A percentile compares a stretch with the other conserved stretches of the same genome.
phyloP scores from a whole-genome alignment of 1,139 yeast species.

The Debaryomycetaceae sp. region DNA sequence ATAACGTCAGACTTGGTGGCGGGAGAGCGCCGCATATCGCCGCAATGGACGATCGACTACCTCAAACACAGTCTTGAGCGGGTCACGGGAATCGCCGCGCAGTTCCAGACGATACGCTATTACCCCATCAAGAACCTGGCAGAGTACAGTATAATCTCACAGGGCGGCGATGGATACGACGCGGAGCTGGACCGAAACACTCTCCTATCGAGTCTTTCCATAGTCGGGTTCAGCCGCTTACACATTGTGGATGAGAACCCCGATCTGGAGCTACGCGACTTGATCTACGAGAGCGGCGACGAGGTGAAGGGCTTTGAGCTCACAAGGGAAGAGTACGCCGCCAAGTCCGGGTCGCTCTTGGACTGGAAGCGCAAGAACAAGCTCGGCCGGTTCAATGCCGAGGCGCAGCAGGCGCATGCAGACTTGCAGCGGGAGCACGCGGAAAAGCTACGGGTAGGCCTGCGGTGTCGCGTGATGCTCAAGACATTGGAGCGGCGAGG shows the following conservation, averaged over 20 bases:
- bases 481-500: slow-evolving; percentile 57
- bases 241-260: slow-evolving; percentile 47
- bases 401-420: slow-evolving; percentile 14
- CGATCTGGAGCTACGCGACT: slow-evolving; percentile 32
- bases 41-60: slow-evolving; percentile 48
- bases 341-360: slow-evolving; percentile 51
- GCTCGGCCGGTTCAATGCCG: slow-evolving; percentile 66
- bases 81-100: slow-evolving; percentile 70
- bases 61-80: slow-evolving; percentile 52
- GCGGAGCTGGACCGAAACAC: slow-evolving; percentile 7
- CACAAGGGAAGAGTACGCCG: slow-evolving; percentile 58
- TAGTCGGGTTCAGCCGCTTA: slow-evolving; percentile 32
- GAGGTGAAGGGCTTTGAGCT: slow-evolving; percentile 30
- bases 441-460: slow-evolving; percentile 17
- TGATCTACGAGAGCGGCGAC: slow-evolving; percentile 27
- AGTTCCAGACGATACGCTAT: slow-evolving; percentile 41
- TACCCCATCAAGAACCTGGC: slow-evolving; percentile 34
- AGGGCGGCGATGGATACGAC: slow-evolving; percentile 5
- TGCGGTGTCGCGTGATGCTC: slow-evolving; percentile 31
- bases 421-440: slow-evolving; percentile 15
- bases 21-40: slow-evolving; percentile 60
- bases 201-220: slow-evolving; percentile 11
- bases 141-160: slow-evolving; percentile 11
- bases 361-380: slow-evolving; percentile 62
- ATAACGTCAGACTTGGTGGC: slow-evolving; percentile 58